These are phyloP conservation scores for Penicillium desertorum DNA, from an alignment of 495 filamentous ascomycete genomes.

Conservation along the genomic window DNA sequence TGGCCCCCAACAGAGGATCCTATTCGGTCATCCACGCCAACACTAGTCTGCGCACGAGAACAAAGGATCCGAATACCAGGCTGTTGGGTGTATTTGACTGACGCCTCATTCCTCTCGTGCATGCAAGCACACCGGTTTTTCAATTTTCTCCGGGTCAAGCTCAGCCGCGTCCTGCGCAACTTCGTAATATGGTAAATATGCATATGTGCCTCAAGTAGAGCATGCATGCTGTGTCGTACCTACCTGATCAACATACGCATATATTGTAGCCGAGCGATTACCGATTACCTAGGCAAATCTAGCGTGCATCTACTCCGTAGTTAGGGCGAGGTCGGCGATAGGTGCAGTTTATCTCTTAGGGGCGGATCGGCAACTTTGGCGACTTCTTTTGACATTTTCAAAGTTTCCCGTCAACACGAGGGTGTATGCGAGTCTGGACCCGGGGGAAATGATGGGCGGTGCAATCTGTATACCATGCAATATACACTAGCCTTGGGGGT, in stretches of 20 bases:
- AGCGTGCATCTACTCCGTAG: slow-evolving; percentile 5
- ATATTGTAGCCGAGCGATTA: not conserved
- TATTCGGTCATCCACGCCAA: not conserved
- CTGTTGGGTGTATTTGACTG: slow-evolving; percentile 11
- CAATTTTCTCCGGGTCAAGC: slow-evolving; percentile 3
- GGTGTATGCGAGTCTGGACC: not conserved
- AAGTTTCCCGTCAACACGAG: not conserved
- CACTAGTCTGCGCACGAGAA: not conserved
- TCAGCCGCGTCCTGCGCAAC: not conserved
- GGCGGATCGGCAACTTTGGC: not conserved
- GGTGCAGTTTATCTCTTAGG: slow-evolving; percentile 1
- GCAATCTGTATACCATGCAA: not conserved
- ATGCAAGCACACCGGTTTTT: slow-evolving; percentile 1
- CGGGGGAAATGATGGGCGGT: not conserved
- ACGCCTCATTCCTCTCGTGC: not conserved
- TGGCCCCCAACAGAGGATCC: not conserved
- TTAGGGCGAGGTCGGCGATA: not conserved
- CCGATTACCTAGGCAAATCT: slow-evolving; percentile 1
- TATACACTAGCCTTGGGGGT: not conserved
- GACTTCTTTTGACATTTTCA: not conserved
- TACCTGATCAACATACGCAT: not conserved
- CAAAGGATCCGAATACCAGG: slow-evolving; percentile 14
- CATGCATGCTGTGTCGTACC: not conserved
- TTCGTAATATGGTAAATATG: not conserved
- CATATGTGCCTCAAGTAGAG: not conserved